Evolutionary conservation across 2,329 filamentous ascomycete species (phyloP), one percentile per base, ranked within the genome.

Genomic region (Cladosporium sp.): DNA sequence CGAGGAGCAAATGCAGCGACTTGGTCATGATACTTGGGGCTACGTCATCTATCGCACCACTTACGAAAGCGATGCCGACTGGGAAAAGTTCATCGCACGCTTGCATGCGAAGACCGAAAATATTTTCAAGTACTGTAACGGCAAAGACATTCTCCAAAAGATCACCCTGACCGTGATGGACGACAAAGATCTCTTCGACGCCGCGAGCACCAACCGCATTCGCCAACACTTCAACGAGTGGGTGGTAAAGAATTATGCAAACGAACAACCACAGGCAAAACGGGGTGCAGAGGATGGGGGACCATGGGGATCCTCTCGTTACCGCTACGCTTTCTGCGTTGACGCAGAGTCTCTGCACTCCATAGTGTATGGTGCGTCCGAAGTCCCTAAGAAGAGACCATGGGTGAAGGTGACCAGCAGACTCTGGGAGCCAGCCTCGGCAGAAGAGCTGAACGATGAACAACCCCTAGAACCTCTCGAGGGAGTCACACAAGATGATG

Each of bases 31-130:
- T 7, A 60, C 50, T 22, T 63, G 58, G 60, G 62, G 61, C 35
- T 63, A 49, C 17, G 60, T 64, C 7, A 60, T 64, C 51, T 63
- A 64, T 24, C 58, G 62, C 13, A 56, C 39, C 13, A 63, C 60
- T 1, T 64, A 62, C 54, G 32, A 49, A 17, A 58, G 48, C 35
- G 53, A 62, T 19, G 47, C 42, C n/a, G 60, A 59, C 40, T 64
- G 62, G 61, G 39, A 34, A 15, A 48, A 59, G 15, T 58, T 62
- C 25, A 47, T 64, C 39, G 25, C 28, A 1, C 57, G 58, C 13
- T 37, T 64, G 13, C 40, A 28, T 36, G 44, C 15, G 34, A 50
- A 40, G 24, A 54, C 42, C 19, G 40, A 45, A 24, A 24, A 60
- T 28, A 20, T 9, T 32, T 56, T 60, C 36, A 25, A 59, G 10